Evolutionary conservation across 371 early-diverging fungal genomes (phyloP).

Genomic region (Mortierella sp.): DNA sequence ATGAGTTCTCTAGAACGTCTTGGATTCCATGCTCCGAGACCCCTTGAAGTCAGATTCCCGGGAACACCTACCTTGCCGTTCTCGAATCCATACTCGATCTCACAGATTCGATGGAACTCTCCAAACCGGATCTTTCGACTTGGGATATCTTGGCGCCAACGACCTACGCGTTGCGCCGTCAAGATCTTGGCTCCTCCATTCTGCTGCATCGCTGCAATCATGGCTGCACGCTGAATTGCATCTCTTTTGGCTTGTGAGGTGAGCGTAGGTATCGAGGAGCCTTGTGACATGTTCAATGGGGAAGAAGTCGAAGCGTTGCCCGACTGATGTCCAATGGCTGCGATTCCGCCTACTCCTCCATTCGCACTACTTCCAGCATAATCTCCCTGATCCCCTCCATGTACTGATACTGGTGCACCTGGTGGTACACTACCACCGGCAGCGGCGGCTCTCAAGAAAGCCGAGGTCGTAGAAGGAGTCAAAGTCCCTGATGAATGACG

Average conservation of each 20-base stretch:
- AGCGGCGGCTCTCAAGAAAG: background rate
- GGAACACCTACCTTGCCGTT: constrained; percentile 50
- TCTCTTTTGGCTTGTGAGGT: constrained; percentile 45
- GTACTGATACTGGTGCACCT: no score
- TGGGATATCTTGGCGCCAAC: constrained; percentile 43
- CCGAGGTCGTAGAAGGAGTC: constrained; percentile 16
- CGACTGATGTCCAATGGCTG: background rate
- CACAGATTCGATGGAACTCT: constrained; percentile 51
- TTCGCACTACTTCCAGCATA: background rate
- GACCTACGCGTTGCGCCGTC: constrained; percentile 26
- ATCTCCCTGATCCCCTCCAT: no score
- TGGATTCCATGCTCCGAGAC: no score
- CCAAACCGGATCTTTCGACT: constrained; percentile 46
- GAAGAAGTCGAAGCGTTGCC: constrained; percentile 1
- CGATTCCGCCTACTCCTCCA: background rate
- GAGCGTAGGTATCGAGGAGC: constrained; percentile 41
- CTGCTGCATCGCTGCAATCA: constrained; percentile 49
- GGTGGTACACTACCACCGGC: no score
- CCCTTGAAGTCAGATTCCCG: no score
- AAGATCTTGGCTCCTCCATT: constrained; percentile 51
- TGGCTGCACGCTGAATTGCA: constrained; percentile 47
- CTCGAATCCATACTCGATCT: constrained; percentile 47
- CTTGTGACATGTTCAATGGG: constrained; percentile 9
- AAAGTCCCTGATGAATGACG: background rate
- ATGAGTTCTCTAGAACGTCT: no score